A percentile compares a stretch with the other conserved stretches of the same genome.
Conservation (phyloP, 345 rosid species). For the Mercurialis annua region DNA sequence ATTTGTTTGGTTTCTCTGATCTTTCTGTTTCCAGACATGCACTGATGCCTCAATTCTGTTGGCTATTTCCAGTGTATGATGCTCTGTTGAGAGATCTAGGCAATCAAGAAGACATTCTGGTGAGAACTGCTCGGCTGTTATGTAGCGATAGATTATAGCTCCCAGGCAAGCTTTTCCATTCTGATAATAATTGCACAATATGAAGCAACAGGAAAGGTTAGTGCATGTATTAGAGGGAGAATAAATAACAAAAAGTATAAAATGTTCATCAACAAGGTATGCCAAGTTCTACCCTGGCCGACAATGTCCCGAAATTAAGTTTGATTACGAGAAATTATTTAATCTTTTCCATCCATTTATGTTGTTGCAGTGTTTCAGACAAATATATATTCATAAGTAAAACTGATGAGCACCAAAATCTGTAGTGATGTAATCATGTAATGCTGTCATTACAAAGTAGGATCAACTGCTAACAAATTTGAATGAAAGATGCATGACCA, state of each 20-base stretch:
- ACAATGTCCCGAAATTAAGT: too few relatives aligned
- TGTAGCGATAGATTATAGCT: conserved; percentile 67
- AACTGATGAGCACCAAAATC: not conserved
- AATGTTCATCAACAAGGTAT: not conserved
- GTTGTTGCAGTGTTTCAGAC: not conserved
- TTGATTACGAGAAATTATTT: not conserved
- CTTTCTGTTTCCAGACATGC: conserved; percentile 77
- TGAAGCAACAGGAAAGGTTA: not conserved
- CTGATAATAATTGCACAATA: conserved; percentile 30
- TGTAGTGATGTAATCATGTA: not conserved
- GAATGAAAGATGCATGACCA: not conserved
- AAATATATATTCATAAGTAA: not conserved
- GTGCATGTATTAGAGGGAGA: not conserved
- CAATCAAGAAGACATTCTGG: conserved; percentile 83
- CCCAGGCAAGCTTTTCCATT: conserved; percentile 82
- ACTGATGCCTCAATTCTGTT: conserved; percentile 81
- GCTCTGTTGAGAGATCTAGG: conserved; percentile 85
- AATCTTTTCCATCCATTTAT: not conserved
- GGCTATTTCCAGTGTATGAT: conserved; percentile 76
- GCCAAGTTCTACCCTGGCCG: not conserved
- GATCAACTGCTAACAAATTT: not conserved
- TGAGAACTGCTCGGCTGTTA: conserved; percentile 74
- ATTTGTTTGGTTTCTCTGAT: conserved; percentile 40
- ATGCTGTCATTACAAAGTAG: not conserved
- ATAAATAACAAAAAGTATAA: not conserved